Conservation (phyloP, 331 rosid genomes). For the Phaseolus coccineus region DNA sequence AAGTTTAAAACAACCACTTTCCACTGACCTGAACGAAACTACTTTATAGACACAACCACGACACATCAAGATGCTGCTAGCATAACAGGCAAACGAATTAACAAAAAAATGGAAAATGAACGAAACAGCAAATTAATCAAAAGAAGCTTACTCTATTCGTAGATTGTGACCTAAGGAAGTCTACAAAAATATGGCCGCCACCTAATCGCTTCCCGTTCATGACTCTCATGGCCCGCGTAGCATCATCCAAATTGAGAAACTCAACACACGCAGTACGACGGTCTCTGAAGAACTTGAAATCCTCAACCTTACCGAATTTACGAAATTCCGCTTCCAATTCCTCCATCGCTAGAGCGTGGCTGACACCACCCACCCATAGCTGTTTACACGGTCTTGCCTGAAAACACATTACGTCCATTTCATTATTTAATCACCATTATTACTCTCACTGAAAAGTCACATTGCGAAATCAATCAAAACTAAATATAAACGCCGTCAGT, state of each 20-base stretch:
- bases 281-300: constrained; percentile 71
- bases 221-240: constrained; percentile 70
- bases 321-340: constrained; percentile 71
- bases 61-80: neutral
- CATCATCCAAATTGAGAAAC: constrained; percentile 72
- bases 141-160: constrained; percentile 58
- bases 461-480: neutral
- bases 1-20: constrained; percentile 10
- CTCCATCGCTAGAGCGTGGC: constrained; percentile 63
- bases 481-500: neutral
- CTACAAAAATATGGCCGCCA: constrained; percentile 78
- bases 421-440: neutral
- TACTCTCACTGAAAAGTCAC: neutral
- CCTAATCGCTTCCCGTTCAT: constrained; percentile 80
- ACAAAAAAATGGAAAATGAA: neutral
- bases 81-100: constrained; percentile 26
- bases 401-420: constrained; percentile 22
- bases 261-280: constrained; percentile 78
- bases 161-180: constrained; percentile 74
- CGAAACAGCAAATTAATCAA: neutral
- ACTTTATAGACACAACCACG: neutral
- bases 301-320: constrained; percentile 75
- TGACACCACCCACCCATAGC: constrained; percentile 87
- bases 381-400: constrained; percentile 79
- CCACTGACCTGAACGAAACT: neutral